Evolutionary conservation across 352 stramenopile species (phyloP).

Genomic region (Phytophthora syringae): DNA sequence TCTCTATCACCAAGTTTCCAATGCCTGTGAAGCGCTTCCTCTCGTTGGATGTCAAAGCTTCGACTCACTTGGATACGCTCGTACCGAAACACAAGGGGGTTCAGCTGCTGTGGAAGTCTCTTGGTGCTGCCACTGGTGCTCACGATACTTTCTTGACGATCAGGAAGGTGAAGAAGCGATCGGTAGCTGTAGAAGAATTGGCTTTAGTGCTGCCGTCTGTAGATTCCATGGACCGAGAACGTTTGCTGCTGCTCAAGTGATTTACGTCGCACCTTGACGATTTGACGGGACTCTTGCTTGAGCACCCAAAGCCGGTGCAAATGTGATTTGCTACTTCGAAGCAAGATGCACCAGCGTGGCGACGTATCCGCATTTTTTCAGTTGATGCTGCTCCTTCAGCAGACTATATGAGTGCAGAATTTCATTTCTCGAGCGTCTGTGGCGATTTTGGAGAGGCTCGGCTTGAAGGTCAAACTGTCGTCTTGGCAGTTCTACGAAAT

Average conservation of each 20-base stretch:
- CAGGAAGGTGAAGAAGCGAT: slow-evolving; percentile 12
- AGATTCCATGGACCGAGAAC: slow-evolving; percentile 26
- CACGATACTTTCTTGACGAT: slow-evolving; percentile 15
- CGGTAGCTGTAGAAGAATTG: slow-evolving; percentile 24
- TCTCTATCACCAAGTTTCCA: slow-evolving; percentile 74
- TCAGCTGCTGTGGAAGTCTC: slow-evolving; percentile 64
- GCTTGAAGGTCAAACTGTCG: slow-evolving; percentile 62
- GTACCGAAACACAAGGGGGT: slow-evolving; percentile 61
- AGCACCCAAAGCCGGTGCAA: slow-evolving; percentile 62
- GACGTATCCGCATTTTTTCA: slow-evolving; percentile 63
- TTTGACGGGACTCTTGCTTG: slow-evolving; percentile 56
- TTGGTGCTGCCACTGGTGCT: background rate
- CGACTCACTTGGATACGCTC: slow-evolving; percentile 59
- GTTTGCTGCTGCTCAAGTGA: slow-evolving; percentile 57
- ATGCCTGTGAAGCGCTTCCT: slow-evolving; percentile 72
- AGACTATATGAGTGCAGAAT: slow-evolving; percentile 64
- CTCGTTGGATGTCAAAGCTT: slow-evolving; percentile 59
- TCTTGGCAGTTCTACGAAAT: slow-evolving; percentile 53
- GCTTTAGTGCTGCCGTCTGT: slow-evolving; percentile 12
- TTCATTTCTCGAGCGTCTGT: slow-evolving; percentile 63
- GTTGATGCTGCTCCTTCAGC: slow-evolving; percentile 67
- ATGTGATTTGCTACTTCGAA: slow-evolving; percentile 63
- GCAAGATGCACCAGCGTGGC: slow-evolving; percentile 66
- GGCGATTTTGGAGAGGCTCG: slow-evolving; percentile 55
- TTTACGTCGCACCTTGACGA: slow-evolving; percentile 62